Evolutionary conservation across 2,329 filamentous ascomycete genomes (phyloP), one percentile per base, ranked within the genome.

Genomic region (Annulohypoxylon truncatum): DNA sequence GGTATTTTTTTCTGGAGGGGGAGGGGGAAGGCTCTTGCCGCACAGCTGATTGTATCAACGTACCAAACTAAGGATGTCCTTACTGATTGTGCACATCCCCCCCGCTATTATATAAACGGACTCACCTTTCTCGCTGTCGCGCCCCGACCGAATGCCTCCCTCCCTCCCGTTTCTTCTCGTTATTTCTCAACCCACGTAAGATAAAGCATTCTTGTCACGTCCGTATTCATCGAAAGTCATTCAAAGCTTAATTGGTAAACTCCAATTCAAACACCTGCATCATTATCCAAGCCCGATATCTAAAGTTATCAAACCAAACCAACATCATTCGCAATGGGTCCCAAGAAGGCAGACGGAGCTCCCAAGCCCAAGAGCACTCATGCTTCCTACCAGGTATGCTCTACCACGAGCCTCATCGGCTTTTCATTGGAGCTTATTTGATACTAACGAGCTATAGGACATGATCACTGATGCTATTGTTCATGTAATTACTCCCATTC

Each of bases 391-490:
- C 86, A 88, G 84, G 86, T 88, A 77, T 73, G 85, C 79, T 24
- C 64, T 72, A 26, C 66, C 33, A 61, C 18, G 35, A 1, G 28
- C 64, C 47, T n/a, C 10, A 20, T 47, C 66, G 55, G 71, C 42
- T 15, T 66, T 65, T 70, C 66, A 53, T 31, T 51, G 44, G 73
- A 29, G 65, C 51, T 51, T 46, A 62, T 61, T 62, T 61, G 53
- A 50, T 72, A 70, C 81, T 84, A 78, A 85, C 75, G 29, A 2
- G 2, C 33, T 68, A 33, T 66, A 89, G 86, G 86, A 87, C 75
- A 89, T 89, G 86, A 89, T 89, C 76, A 86, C 82, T 56, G 86
- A 89, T 77, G 86, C 85, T 58, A 89, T 89, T 76, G 78, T 87
- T 76, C 82, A 83, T 79, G 86, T 89, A 88, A 78, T 82, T 84